Evolutionary conservation across 345 rosid species (phyloP).

Genomic region (Populus simonii): DNA sequence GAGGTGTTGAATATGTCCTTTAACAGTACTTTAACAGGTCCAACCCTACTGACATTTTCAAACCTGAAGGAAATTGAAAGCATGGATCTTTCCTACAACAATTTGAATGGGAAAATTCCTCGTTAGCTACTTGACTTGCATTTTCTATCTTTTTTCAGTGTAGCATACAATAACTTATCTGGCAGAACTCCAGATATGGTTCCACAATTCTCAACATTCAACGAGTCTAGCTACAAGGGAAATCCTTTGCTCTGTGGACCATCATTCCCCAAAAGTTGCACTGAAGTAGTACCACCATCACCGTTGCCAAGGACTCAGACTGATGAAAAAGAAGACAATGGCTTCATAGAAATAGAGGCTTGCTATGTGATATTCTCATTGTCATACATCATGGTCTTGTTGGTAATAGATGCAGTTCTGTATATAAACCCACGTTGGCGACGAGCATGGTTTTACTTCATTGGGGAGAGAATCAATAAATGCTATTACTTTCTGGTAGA

Average conservation of each 20-base stretch:
- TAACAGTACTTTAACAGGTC: slow-evolving; percentile 6
- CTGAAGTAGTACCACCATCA: background rate
- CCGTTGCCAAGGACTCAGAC: background rate
- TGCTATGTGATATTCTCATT: background rate
- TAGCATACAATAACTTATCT: slow-evolving; percentile 34
- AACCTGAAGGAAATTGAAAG: slow-evolving; percentile 1
- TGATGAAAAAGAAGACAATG: background rate
- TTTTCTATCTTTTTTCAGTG: slow-evolving; percentile 17
- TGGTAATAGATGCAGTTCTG: background rate
- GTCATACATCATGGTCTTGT: background rate
- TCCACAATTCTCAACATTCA: slow-evolving; percentile 23
- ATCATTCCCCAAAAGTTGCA: slow-evolving; percentile 15
- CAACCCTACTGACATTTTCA: background rate
- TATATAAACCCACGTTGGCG: slow-evolving; percentile 10
- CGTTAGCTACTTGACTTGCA: background rate
- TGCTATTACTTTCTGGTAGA: slow-evolving; percentile 5
- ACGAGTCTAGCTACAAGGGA: slow-evolving; percentile 12
- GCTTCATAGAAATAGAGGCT: background rate
- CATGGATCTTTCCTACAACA: slow-evolving; percentile 30
- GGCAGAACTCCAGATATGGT: slow-evolving; percentile 15
- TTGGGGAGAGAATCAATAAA: background rate
- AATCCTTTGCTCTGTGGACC: slow-evolving; percentile 27
- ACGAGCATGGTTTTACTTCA: slow-evolving; percentile 10
- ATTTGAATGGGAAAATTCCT: background rate
- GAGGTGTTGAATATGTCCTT: too few species aligned